Conservation (phyloP, 2,329 filamentous ascomycete genomes). For the Aspergillus brunneoviolaceus region DNA sequence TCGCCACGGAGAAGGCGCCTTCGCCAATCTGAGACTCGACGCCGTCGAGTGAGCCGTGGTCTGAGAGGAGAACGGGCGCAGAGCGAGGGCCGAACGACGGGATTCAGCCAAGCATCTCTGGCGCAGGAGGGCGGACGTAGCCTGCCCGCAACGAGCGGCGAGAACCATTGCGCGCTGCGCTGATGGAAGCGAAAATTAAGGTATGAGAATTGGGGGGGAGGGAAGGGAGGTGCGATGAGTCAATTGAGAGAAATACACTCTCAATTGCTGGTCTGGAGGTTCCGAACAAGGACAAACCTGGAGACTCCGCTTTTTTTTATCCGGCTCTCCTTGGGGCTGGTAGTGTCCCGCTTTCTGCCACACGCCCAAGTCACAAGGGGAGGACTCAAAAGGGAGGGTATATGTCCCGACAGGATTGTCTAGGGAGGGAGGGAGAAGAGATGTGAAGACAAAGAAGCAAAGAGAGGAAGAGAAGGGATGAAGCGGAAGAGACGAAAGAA, state of each 20-base stretch:
- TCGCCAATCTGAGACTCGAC: conserved; percentile 38
- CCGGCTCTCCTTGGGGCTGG: conserved; percentile 10
- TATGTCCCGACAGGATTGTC: conserved; percentile 15
- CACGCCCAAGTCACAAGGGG: conserved; percentile 19
- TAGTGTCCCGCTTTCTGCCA: conserved; percentile 25
- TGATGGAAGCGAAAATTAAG: conserved; percentile 15
- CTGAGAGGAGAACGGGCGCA: conserved; percentile 42
- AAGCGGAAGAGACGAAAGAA: conserved; percentile 14
- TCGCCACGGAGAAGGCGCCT: conserved; percentile 37
- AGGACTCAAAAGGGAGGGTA: conserved; percentile 17
- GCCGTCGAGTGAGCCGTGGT: conserved; percentile 32
- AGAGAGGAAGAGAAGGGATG: conserved; percentile 10
- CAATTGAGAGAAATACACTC: conserved; percentile 17
- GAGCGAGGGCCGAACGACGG: conserved; percentile 34
- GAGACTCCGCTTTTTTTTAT: conserved; percentile 12
- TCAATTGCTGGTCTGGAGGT: conserved; percentile 4
- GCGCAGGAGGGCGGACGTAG: conserved; percentile 41
- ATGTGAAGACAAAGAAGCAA: conserved; percentile 9
- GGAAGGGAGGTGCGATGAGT: conserved; percentile 11
- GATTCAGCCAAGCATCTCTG: conserved; percentile 43
- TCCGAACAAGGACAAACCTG: conserved; percentile 8
- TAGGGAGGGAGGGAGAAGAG: conserved; percentile 13
- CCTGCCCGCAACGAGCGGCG: conserved; percentile 47
- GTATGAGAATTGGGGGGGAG: conserved; percentile 4
- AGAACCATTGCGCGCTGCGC: conserved; percentile 46